Conservation (phyloP, 805 yeast species). For the Wickerhamiella galacta region DNA sequence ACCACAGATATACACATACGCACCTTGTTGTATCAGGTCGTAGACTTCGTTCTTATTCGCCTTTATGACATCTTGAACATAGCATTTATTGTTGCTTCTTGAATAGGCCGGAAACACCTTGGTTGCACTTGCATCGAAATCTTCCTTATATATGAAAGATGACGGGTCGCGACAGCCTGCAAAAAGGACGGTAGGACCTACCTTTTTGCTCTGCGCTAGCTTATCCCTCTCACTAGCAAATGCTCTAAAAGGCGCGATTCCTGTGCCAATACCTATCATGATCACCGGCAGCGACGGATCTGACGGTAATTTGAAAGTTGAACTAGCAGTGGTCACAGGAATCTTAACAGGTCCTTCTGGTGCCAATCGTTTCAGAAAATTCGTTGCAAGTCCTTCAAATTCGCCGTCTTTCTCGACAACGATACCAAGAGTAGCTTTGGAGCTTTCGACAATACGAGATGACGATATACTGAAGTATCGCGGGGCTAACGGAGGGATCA, state of each 20-base stretch:
- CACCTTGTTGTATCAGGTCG: constrained; percentile 8
- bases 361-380: constrained; percentile 4
- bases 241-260: constrained; percentile 81
- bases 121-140: constrained; percentile 3
- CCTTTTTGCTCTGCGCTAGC: constrained; percentile 12
- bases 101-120: constrained; percentile 12
- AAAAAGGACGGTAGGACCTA: constrained; percentile 9
- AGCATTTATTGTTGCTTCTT: constrained; percentile 3
- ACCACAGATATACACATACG: constrained; percentile 13
- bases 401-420: constrained; percentile 39
- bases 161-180: constrained; percentile 10
- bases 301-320: constrained; percentile 63
- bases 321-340: constrained; percentile 68
- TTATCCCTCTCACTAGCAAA: constrained; percentile 59
- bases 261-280: constrained; percentile 80
- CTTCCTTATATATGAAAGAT: constrained; percentile 9
- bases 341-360: constrained; percentile 28
- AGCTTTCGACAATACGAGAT: constrained; percentile 51
- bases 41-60: constrained; percentile 6
- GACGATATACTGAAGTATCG: constrained; percentile 79
- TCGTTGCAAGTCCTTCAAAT: constrained; percentile 13
- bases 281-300: constrained; percentile 56
- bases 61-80: constrained; percentile 7
- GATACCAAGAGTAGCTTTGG: constrained; percentile 54
- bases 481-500: constrained; percentile 52